These are phyloP conservation scores for Xylona heveae DNA, from an alignment of 495 filamentous ascomycete species.

Conservation along the genomic window DNA sequence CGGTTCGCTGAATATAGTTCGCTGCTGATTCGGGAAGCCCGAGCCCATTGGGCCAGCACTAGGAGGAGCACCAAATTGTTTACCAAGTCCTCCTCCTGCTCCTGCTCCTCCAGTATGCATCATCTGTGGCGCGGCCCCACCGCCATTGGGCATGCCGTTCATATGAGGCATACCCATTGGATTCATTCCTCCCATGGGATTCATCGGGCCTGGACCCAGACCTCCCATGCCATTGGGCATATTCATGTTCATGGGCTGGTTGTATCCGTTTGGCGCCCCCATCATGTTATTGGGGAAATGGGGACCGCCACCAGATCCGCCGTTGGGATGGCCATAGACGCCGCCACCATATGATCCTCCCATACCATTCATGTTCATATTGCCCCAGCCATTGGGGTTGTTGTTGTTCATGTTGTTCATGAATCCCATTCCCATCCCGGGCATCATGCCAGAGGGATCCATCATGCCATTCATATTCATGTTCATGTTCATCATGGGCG, in stretches of 20 bases:
- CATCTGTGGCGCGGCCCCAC: constrained; percentile 6
- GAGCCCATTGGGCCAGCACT: constrained; percentile 18
- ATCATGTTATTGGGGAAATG: too few relatives aligned
- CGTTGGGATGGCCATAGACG: too few relatives aligned
- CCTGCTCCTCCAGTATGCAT: too few relatives aligned
- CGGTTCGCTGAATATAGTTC: constrained; percentile 37
- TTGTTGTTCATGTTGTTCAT: neutral
- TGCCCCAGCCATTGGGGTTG: neutral
- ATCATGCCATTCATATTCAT: constrained; percentile 13
- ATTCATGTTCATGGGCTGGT: too few relatives aligned
- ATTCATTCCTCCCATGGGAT: constrained; percentile 32
- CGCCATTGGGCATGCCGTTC: too few relatives aligned
- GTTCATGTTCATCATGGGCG: constrained; percentile 17
- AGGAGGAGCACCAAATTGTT: constrained; percentile 15
- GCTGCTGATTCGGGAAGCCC: constrained; percentile 58
- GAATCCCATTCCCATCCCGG: neutral
- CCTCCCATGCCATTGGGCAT: too few relatives aligned
- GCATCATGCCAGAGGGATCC: neutral
- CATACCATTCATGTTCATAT: constrained; percentile 4
- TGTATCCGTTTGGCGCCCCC: too few relatives aligned
- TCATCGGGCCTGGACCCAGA: constrained; percentile 25
- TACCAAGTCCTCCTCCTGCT: too few relatives aligned
- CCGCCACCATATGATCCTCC: too few relatives aligned
- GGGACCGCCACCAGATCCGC: too few relatives aligned
- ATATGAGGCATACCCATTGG: constrained; percentile 11